Conservation (phyloP, 306 rosid genomes). For the Citrullus colocynthis region DNA sequence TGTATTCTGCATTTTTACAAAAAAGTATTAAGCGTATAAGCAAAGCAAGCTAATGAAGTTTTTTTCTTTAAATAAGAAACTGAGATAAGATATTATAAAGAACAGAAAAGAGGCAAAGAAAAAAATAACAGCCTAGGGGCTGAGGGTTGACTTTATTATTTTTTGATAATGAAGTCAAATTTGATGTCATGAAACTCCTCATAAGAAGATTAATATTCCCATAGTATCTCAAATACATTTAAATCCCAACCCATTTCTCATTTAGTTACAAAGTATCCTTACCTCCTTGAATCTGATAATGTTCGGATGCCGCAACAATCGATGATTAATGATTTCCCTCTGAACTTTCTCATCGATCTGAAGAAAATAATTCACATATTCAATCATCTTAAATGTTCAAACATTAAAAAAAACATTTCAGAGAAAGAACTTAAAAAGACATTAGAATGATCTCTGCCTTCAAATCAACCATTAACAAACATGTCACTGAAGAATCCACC, state of each 20-base stretch:
- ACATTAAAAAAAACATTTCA: neutral
- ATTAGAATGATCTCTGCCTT: neutral
- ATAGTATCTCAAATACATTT: neutral
- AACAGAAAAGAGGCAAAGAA: neutral
- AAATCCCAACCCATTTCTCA: neutral
- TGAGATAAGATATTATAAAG: neutral
- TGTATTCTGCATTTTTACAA: neutral
- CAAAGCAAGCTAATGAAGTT: neutral
- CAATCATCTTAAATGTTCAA: neutral
- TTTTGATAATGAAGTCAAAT: neutral
- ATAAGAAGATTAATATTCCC: neutral
- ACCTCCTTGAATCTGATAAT: slow-evolving; percentile 88
- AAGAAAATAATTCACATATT: slow-evolving; percentile 4
- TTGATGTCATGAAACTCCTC: neutral
- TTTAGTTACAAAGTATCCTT: neutral
- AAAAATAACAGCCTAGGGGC: neutral
- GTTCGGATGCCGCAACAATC: slow-evolving; percentile 75
- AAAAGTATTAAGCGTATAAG: neutral
- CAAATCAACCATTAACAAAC: neutral
- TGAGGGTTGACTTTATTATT: neutral
- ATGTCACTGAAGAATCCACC: neutral
- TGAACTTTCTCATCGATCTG: slow-evolving; percentile 88
- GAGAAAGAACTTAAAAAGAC: neutral
- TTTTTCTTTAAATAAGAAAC: neutral
- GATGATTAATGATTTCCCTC: slow-evolving; percentile 79